These are phyloP conservation scores for Euphorbia tirucalli DNA, from an alignment of 345 rosid genomes.

Conservation along the genomic window DNA sequence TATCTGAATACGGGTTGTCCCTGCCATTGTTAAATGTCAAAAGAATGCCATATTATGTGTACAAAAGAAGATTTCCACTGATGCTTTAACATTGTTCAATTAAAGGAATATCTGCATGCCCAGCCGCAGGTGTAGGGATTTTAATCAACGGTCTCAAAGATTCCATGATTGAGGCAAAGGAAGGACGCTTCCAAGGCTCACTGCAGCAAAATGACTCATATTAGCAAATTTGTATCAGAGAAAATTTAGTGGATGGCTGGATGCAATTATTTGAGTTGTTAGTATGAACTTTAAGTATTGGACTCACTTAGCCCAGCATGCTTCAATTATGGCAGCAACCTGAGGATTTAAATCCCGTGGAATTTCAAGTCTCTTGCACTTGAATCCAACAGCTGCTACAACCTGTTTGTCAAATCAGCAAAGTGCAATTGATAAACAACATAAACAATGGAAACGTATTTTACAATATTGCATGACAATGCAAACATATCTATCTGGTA, in stretches of 20 bases:
- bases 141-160: slow-evolving; percentile 69
- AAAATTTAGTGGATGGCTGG: too few relatives aligned
- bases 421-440: background rate
- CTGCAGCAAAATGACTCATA: slow-evolving; percentile 39
- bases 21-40: slow-evolving; percentile 38
- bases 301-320: slow-evolving; percentile 89
- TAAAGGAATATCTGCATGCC: slow-evolving; percentile 49
- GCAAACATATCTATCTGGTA: background rate
- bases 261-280: background rate
- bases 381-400: slow-evolving; percentile 99
- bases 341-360: slow-evolving; percentile 78
- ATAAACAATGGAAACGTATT: too few relatives aligned
- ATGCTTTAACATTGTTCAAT: slow-evolving; percentile 25
- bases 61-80: slow-evolving; percentile 30
- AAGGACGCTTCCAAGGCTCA: slow-evolving; percentile 97
- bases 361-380: slow-evolving; percentile 85
- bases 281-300: slow-evolving; percentile 5
- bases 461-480: background rate
- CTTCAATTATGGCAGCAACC: slow-evolving; percentile 78
- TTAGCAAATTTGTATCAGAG: background rate
- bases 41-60: slow-evolving; percentile 71
- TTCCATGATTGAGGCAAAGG: slow-evolving; percentile 82
- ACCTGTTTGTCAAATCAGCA: slow-evolving; percentile 45
- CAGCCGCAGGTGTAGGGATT: slow-evolving; percentile 53
- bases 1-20: slow-evolving; percentile 37